Base-by-base conservation (phyloP, 23 red algal genomes). In the Gracilaria gracilis region DNA sequence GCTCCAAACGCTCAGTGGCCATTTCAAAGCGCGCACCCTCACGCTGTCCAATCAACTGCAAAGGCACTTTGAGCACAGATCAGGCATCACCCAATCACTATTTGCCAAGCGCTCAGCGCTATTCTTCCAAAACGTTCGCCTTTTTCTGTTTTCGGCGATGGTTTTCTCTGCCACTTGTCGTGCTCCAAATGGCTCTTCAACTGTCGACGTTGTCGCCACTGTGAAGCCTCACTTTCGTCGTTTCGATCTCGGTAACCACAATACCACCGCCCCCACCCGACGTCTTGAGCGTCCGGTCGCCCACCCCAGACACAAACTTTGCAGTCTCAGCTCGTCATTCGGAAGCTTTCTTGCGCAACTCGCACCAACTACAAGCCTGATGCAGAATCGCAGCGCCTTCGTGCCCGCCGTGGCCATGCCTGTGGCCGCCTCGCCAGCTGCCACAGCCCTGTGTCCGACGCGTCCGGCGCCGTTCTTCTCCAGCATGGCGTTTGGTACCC, bases 391-490 rank as follows among this genome's bases (percentile, higher is more conserved):
- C 39, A 75, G 44, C 67, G 67, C 84, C 17, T 71, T 71, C 44
- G 65, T 87, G 9, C 69, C 84, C 38, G 49, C 27, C 47, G 6
- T n/a, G 0, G 37, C 27, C 25, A 47, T 27, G 23, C 79, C 79
- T n/a, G 16, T 75, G 14, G 44, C 84, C 62, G 67, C 65, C 69
- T 53, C 50, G 35, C 57, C 81, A 9, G 29, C 55, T 15, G 46
- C 65, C 39, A 33, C 4, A 20, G n/a, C 65, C 11, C 66, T 74
- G 23, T 87, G 64, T 37, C 46, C 35, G 17, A 20, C 65, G 50
- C 64, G 67, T 48, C 65, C 65, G n/a, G 65, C 87, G 16, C 87
- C 87, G 46, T 90, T 90, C 87, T 90, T 90, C 44, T 61, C 87
- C 19, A 90, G 74, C 62, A 57, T 74, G 71, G 87, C 87, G 17